Percentiles rank a stretch among this genome's conserved stretches.
phyloP scores from a whole-genome alignment of 2,329 filamentous ascomycete species.

The Phoma herbarum region DNA sequence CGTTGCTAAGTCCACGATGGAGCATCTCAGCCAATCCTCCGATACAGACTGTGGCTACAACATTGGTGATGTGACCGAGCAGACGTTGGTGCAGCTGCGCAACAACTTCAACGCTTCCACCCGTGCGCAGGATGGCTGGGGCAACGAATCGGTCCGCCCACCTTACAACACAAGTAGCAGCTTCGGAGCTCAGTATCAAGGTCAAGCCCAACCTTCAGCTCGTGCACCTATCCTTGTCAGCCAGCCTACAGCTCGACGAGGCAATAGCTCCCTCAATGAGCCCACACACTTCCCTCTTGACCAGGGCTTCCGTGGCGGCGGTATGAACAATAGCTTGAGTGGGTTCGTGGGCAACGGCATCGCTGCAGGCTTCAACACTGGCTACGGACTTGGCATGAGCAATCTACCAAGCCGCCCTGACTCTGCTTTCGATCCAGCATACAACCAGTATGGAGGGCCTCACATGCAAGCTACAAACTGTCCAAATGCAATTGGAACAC shows the following conservation, averaged over 20 bases:
- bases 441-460: conserved; percentile 44
- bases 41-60: conserved; percentile 60
- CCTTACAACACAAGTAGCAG: conserved; percentile 36
- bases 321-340: conserved; percentile 26
- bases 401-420: conserved; percentile 49
- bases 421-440: conserved; percentile 49
- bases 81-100: conserved; percentile 60
- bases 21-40: conserved; percentile 62
- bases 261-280: conserved; percentile 47
- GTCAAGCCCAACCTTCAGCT: conserved; percentile 29
- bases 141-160: conserved; percentile 34
- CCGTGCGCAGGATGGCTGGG: conserved; percentile 52
- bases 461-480: conserved; percentile 31
- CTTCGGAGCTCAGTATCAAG: conserved; percentile 32
- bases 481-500: conserved; percentile 49
- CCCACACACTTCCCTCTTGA: conserved; percentile 50
- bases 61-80: conserved; percentile 58
- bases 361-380: conserved; percentile 26
- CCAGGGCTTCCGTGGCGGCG: conserved; percentile 41
- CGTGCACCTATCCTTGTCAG: conserved; percentile 30
- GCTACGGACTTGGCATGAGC: conserved; percentile 30
- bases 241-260: conserved; percentile 41
- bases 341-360: conserved; percentile 18
- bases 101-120: conserved; percentile 60
- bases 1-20: conserved; percentile 66